phyloP scores from a whole-genome alignment of 1,284 basidiomycete species.

The Cyathus olla region DNA sequence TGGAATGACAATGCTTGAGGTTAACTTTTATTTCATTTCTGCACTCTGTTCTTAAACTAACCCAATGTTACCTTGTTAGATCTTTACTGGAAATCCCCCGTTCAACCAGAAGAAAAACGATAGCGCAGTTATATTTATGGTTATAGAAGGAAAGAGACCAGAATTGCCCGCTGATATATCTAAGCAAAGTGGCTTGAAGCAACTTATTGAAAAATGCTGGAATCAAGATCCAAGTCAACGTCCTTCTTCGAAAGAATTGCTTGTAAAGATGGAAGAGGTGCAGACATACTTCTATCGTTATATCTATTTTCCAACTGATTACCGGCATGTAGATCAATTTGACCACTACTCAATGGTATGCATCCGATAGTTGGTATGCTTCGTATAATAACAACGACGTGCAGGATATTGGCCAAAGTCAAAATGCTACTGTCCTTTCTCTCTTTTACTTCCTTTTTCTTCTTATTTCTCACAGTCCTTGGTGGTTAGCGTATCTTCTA shows the following conservation, averaged over 20 bases:
- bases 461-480: too few species aligned
- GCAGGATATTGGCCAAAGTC: too few species aligned
- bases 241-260: slow-evolving; percentile 8
- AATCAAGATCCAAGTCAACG: slow-evolving; percentile 7
- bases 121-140: slow-evolving; percentile 19
- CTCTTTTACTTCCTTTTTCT: too few species aligned
- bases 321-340: too few species aligned
- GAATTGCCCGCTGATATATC: slow-evolving; percentile 13
- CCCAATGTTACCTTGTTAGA: slow-evolving; percentile 7
- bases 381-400: too few species aligned
- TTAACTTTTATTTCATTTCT: slow-evolving; percentile 2
- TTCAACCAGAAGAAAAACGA: slow-evolving; percentile 24
- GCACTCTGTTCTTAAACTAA: neutral
- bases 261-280: neutral
- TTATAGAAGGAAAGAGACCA: slow-evolving; percentile 20
- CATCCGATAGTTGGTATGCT: too few species aligned
- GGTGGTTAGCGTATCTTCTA: too few species aligned
- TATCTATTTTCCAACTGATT: too few species aligned
- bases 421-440: too few species aligned
- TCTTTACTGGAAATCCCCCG: slow-evolving; percentile 20
- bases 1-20: slow-evolving; percentile 33
- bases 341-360: too few species aligned
- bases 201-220: slow-evolving; percentile 23
- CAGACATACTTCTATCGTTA: neutral
- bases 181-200: neutral